Conservation (phyloP, 192 early-diverging fungal species). For the Chytriomyces hyalinus region DNA sequence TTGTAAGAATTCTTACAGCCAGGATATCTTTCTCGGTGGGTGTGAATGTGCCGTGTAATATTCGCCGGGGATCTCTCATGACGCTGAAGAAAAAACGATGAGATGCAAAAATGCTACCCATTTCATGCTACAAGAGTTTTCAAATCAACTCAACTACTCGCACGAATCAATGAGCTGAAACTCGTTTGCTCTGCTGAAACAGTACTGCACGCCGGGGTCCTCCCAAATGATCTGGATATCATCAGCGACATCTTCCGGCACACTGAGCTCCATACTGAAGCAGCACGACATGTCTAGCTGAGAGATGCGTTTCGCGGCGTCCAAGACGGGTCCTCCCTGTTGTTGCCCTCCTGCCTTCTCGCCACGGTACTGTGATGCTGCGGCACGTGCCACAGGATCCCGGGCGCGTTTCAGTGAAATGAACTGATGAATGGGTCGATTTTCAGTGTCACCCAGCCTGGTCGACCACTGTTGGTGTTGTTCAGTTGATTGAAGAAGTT, state of each 20-base stretch:
- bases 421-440: not conserved
- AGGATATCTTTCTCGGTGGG: slow-evolving; percentile 75
- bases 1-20: slow-evolving; percentile 67
- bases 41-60: slow-evolving; percentile 46
- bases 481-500: no score
- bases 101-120: not conserved
- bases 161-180: slow-evolving; percentile 54
- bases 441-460: no score
- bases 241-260: slow-evolving; percentile 23
- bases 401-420: not conserved
- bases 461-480: no score
- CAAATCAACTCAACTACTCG: slow-evolving; percentile 39
- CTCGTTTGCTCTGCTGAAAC: slow-evolving; percentile 44
- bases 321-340: no score
- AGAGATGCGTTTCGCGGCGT: no score
- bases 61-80: slow-evolving; percentile 5
- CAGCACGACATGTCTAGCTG: slow-evolving; percentile 14
- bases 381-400: no score
- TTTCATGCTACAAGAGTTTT: slow-evolving; percentile 5
- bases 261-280: slow-evolving; percentile 60
- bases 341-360: no score
- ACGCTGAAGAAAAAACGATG: slow-evolving; percentile 5
- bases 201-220: slow-evolving; percentile 45
- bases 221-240: slow-evolving; percentile 42
- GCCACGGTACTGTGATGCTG: no score